phyloP scores from a whole-genome alignment of 2,329 filamentous ascomycete genomes.

The Aspergillus vadensis region DNA sequence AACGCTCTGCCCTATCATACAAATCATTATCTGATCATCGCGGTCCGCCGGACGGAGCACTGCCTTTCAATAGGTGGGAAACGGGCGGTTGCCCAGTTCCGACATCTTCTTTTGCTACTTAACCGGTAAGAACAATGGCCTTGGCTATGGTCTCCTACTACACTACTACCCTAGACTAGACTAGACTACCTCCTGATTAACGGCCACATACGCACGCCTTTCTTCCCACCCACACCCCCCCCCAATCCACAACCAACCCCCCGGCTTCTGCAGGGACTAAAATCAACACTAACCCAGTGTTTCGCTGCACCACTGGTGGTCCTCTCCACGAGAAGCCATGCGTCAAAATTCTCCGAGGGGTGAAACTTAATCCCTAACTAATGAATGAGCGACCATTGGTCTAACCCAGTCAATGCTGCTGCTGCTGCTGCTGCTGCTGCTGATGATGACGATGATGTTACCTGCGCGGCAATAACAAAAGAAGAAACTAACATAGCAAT shows the following conservation, averaged over 20 bases:
- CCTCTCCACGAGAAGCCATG: slow-evolving; percentile 2
- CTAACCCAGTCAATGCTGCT: neutral
- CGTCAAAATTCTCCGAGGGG: slow-evolving; percentile 7
- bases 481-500: too few relatives aligned
- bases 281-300: neutral
- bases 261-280: slow-evolving; percentile 4
- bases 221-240: neutral
- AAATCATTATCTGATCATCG: slow-evolving; percentile 9
- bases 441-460: too few relatives aligned
- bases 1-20: slow-evolving; percentile 2
- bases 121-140: neutral
- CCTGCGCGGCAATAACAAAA: too few relatives aligned
- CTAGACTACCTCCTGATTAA: neutral
- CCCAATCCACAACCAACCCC: neutral
- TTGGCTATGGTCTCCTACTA: neutral
- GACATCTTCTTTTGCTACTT: neutral
- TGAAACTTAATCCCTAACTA: neutral
- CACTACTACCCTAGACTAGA: too few relatives aligned
- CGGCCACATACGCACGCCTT: too few relatives aligned
- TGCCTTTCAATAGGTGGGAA: neutral
- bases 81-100: neutral
- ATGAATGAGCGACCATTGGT: neutral
- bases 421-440: too few relatives aligned
- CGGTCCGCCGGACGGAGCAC: neutral
- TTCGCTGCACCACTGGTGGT: neutral